Evolutionary conservation across 805 yeast genomes (phyloP), one percentile per base, ranked within the genome.

Genomic region (Saccharomycopsis schoenii): DNA sequence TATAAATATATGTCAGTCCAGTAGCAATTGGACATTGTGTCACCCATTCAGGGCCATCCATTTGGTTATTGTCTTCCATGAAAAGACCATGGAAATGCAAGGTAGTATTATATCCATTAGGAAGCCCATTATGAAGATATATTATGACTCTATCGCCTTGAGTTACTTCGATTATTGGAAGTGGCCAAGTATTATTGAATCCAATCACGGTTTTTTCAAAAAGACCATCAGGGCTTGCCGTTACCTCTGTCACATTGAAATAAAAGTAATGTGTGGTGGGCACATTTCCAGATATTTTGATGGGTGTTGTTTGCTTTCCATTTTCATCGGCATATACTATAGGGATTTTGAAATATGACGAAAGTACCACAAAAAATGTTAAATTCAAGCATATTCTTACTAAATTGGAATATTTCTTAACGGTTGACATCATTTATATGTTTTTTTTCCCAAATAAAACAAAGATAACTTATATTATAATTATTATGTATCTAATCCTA

Each of bases 1-100:
- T 86, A 72, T 88, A 88, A 55, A 84, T 70, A 69, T 78, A 80
- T 1, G 89, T 81, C 66, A 81, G 82, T 36, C 87, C 88, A 9
- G 87, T 84, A 51, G 83, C 79, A 63, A 88, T 84, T 40, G 93
- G 93, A 74, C 93, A 88, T 70, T 88, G 93, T 4, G 91, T 84
- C 12, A 88, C 85, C 79, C 81, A 80, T 68, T 83, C 85, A 1
- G 94, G 91, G 12, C 96, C 96, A 70, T 88, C 96, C 89, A 85
- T 85, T 69, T 77, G 82, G 65, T 70, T 72, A 8, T 83, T 71
- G 2, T 86, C 85, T 62, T 80, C 79, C 74, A 84, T 89, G 71
- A 84, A 83, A 67, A 88, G 68, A 4, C 96, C 96, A 69, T 88
- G 96, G 81, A 88, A 86, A 74, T 88, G 96, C 65, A 88, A 73